Percentiles rank a stretch among this genome's conserved stretches.
These are phyloP conservation scores for Clonostachys solani DNA, from an alignment of 2,329 filamentous ascomycete genomes.

Conservation along the genomic window DNA sequence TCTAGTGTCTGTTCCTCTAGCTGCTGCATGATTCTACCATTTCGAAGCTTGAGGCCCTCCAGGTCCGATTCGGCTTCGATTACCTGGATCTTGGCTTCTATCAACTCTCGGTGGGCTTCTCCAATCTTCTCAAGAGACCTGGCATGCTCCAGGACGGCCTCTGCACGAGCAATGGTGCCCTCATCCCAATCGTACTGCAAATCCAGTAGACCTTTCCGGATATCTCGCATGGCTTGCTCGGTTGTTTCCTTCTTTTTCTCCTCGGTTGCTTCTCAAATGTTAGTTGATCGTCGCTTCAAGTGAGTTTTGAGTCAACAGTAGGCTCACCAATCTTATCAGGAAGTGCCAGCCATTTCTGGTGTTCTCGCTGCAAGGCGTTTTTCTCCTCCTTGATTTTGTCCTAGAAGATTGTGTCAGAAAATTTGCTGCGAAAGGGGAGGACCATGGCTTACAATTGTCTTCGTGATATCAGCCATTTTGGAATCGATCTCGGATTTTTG, in stretches of 20 bases:
- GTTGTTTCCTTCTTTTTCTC: slow-evolving; percentile 20
- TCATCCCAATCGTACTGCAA: slow-evolving; percentile 52
- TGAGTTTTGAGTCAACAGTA: background rate
- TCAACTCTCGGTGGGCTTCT: slow-evolving; percentile 54
- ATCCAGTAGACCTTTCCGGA: slow-evolving; percentile 32
- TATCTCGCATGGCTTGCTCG: slow-evolving; percentile 23
- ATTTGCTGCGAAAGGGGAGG: background rate
- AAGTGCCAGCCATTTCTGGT: slow-evolving; percentile 61
- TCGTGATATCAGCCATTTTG: slow-evolving; percentile 32
- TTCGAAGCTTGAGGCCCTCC: slow-evolving; percentile 62
- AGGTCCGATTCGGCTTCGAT: slow-evolving; percentile 84
- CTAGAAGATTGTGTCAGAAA: background rate
- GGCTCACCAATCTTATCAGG: slow-evolving; percentile 66
- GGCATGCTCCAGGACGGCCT: slow-evolving; percentile 46
- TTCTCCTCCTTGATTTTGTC: slow-evolving; percentile 56
- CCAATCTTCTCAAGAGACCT: slow-evolving; percentile 60
- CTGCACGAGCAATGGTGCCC: slow-evolving; percentile 50
- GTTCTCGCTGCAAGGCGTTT: slow-evolving; percentile 59
- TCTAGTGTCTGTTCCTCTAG: slow-evolving; percentile 41
- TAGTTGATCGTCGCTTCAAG: slow-evolving; percentile 2
- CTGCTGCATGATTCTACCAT: slow-evolving; percentile 50
- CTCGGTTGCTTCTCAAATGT: slow-evolving; percentile 22
- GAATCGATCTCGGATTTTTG: slow-evolving; percentile 36
- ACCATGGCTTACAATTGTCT: slow-evolving; percentile 25
- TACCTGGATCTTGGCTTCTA: slow-evolving; percentile 65